These are phyloP conservation scores for Chaetomium strumarium DNA, from an alignment of 2,329 filamentous ascomycete genomes.

Conservation along the genomic window DNA sequence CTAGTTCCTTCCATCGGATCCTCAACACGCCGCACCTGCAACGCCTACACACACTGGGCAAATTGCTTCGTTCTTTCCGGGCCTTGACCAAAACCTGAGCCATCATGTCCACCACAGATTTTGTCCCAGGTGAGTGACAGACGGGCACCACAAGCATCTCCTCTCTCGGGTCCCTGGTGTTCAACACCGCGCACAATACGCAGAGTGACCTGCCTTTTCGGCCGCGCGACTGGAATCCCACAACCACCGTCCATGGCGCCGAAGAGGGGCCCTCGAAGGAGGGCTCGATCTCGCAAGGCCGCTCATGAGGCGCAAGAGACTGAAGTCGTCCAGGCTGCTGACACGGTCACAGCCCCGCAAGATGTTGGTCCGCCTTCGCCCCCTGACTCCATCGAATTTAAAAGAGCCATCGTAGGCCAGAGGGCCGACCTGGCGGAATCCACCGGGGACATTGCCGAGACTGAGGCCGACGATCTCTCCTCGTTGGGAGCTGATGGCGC, in stretches of 20 bases:
- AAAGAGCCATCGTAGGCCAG: background rate
- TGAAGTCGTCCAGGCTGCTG: slow-evolving; percentile 6
- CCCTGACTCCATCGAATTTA: background rate
- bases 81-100: too few species aligned
- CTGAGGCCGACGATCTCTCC: background rate
- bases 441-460: slow-evolving; percentile 17
- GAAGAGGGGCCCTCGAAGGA: slow-evolving; percentile 8
- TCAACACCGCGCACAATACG: background rate
- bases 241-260: slow-evolving; percentile 4
- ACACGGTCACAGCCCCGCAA: background rate
- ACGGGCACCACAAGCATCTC: background rate
- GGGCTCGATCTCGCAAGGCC: slow-evolving; percentile 2
- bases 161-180: background rate
- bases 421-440: slow-evolving; percentile 12
- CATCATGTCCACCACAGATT: background rate
- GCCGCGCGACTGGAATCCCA: background rate
- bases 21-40: too few species aligned
- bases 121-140: slow-evolving; percentile 10
- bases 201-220: background rate
- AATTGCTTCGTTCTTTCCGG: too few species aligned
- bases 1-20: background rate
- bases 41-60: too few species aligned
- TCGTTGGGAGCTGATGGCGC: background rate
- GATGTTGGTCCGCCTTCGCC: background rate
- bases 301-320: slow-evolving; percentile 1